Base-by-base conservation (phyloP, 2,329 filamentous ascomycete genomes). In the Fonsecaea monophora region DNA sequence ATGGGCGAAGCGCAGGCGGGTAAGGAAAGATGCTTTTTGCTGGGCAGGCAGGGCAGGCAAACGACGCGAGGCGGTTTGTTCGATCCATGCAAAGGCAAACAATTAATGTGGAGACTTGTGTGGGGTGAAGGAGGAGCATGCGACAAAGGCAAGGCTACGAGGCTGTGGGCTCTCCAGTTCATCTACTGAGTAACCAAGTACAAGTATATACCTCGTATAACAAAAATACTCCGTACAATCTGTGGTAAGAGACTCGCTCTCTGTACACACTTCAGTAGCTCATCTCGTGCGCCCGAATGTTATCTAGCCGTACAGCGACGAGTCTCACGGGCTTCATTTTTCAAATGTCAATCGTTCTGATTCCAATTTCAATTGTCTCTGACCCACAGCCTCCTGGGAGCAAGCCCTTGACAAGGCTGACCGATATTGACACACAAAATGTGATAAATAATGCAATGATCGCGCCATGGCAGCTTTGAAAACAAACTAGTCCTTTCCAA, bases 351-450 rank as follows among this genome's bases (percentile, higher is more conserved):
- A 35, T 61, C 59, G 35, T 61, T 61, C 59, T 53, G 48, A 54
- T 61, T 61, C 59, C 59, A 61, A 13, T 60, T 57, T 61, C 59
- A 50, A 25, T 61, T 53, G 59, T 61, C 57, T 50, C 53, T 53
- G 45, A 53, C 25, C 32, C 21, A 34, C 45, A 18, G 34, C 48
- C 45, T 32, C 50, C 25, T 53, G 45, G n/a, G 37, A 61, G 18
- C 21, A 2, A 30, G 40, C 30, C 25, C 1, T 25, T 34, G 59
- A 37, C 37, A 12, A 12, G 35, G 59, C 59, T 25, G 25, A 2
- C 25, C 45, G 53, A 61, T 55, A 21, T 50, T 54, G 21, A 45
- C 12, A 50, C 57, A 60, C 25, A 32, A 32, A 45, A 60, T 32
- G 6, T 15, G 34, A 60, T n/a, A 25, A 21, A 25, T 50, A 50